A percentile compares a stretch with the other conserved stretches of the same genome.
Evolutionary conservation across 352 stramenopile genomes (phyloP).

Genomic region (Phytophthora melonis): DNA sequence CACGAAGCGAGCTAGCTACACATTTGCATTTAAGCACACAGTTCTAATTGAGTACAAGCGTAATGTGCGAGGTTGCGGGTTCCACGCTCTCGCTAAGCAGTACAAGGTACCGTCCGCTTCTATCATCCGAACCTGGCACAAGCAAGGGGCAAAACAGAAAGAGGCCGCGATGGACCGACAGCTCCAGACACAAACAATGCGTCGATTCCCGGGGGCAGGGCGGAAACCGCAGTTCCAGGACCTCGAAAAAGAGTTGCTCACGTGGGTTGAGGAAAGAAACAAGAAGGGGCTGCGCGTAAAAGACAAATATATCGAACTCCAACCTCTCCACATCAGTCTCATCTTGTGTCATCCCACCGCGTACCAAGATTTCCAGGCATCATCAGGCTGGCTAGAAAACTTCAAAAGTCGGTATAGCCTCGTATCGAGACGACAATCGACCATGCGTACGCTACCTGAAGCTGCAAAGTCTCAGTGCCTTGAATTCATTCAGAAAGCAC

Average conservation of each 20-base stretch:
- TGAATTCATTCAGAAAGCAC: too few species aligned
- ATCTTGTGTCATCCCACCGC: background rate
- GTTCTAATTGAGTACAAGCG: slow-evolving; percentile 2
- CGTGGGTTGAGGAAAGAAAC: background rate
- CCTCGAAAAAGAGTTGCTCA: background rate
- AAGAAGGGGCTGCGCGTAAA: background rate
- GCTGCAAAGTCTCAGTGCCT: too few species aligned
- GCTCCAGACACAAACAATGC: background rate
- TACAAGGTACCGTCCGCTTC: too few species aligned
- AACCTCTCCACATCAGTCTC: background rate
- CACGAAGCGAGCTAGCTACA: slow-evolving; percentile 9
- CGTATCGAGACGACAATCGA: too few species aligned
- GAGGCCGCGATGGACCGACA: background rate
- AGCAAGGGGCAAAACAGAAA: background rate
- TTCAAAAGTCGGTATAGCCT: background rate
- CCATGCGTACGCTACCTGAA: too few species aligned
- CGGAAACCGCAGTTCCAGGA: background rate
- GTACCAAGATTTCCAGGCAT: background rate
- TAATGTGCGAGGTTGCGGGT: background rate
- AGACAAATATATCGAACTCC: background rate
- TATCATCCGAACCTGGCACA: background rate
- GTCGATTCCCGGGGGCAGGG: background rate
- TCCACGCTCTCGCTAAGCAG: too few species aligned
- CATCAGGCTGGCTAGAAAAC: background rate
- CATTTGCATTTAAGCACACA: background rate